A percentile compares a stretch with the other conserved stretches of the same genome.
phyloP scores from a whole-genome alignment of 257 asterid species.

The Nicotiana noctiflora region DNA sequence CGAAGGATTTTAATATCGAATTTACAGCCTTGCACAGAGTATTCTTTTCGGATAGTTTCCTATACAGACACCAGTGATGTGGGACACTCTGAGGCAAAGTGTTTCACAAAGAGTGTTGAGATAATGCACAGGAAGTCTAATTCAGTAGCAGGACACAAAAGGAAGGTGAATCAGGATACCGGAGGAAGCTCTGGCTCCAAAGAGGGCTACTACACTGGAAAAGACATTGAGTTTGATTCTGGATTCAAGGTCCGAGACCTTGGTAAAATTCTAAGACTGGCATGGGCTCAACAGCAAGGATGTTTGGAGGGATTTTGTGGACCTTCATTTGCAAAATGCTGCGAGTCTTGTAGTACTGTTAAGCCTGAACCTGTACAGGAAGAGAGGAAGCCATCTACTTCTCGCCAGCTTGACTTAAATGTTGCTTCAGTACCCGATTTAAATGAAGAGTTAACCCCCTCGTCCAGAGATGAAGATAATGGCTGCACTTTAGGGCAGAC shows the following conservation, averaged over 20 bases:
- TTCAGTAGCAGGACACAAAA: slow-evolving; percentile 24
- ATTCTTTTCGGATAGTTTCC: slow-evolving; percentile 67
- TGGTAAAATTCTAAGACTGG: slow-evolving; percentile 57
- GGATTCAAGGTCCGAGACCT: slow-evolving; percentile 87
- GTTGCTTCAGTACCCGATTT: slow-evolving; percentile 78
- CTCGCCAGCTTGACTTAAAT: slow-evolving; percentile 72
- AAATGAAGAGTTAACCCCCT: slow-evolving; percentile 73
- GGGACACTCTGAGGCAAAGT: slow-evolving; percentile 79
- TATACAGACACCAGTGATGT: slow-evolving; percentile 53
- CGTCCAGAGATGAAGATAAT: slow-evolving; percentile 58
- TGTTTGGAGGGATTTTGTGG: slow-evolving; percentile 44
- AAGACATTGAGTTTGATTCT: slow-evolving; percentile 57
- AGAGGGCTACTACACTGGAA: slow-evolving; percentile 23
- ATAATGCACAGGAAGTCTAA: slow-evolving; percentile 39
- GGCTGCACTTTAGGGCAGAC: slow-evolving; percentile 45
- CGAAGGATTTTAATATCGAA: slow-evolving; percentile 69
- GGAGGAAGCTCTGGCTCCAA: slow-evolving; percentile 55
- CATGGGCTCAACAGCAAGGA: slow-evolving; percentile 62
- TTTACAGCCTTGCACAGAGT: slow-evolving; percentile 77
- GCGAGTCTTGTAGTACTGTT: slow-evolving; percentile 23
- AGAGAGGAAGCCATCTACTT: slow-evolving; percentile 36
- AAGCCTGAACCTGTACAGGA: slow-evolving; percentile 42
- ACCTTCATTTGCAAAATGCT: slow-evolving; percentile 33
- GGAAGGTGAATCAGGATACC: slow-evolving; percentile 38
- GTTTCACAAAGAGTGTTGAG: slow-evolving; percentile 72